Evolutionary conservation across 306 rosid species (phyloP), one percentile per base, ranked within the genome.

Genomic region (Vigna trinervia): DNA sequence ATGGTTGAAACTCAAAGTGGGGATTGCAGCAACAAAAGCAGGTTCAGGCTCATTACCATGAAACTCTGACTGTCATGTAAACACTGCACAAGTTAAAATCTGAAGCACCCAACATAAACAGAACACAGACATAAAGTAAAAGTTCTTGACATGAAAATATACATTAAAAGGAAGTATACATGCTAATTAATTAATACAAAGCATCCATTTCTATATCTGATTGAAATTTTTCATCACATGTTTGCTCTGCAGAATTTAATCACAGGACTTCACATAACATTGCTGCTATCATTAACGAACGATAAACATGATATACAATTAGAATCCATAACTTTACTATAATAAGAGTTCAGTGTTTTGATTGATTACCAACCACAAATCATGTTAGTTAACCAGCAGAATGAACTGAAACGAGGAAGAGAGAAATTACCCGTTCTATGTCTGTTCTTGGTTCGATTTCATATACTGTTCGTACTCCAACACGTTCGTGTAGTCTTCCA

Each of bases 1-100:
- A 34, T 43, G 91, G 69, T 86, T 65, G 84, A 85, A 95, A 74
- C 87, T 90, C 90, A 88, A 87, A 64, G 97, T 89, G 12, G 98
- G 97, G 54, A 95, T 95, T 52, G 97, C 96, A 66, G 96, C 86
- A 75, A 92, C 89, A 80, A 92, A 73, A 87, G 87, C 85, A 30
- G 91, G 96, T 82, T 79, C 98, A 12, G 90, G 86, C 43, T 84
- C 89, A 60, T 82, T 83, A 47, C 30, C 82, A 56, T 50, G 85
- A 83, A 73, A 83, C 79, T 89, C 93, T 87, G 93, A 84, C 98
- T 95, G 88, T 81, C 88, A 87, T n/a, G 51, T 61, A 83, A 88
- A 80, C 84, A 88, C 72, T 30, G 70, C 23, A 56, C 80, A 84
- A 73, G 66, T 86, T 81, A 75, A 71, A 85, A 82, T 59, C 69